Conservation (phyloP, 2,329 filamentous ascomycete genomes). For the Fusarium sp. region DNA sequence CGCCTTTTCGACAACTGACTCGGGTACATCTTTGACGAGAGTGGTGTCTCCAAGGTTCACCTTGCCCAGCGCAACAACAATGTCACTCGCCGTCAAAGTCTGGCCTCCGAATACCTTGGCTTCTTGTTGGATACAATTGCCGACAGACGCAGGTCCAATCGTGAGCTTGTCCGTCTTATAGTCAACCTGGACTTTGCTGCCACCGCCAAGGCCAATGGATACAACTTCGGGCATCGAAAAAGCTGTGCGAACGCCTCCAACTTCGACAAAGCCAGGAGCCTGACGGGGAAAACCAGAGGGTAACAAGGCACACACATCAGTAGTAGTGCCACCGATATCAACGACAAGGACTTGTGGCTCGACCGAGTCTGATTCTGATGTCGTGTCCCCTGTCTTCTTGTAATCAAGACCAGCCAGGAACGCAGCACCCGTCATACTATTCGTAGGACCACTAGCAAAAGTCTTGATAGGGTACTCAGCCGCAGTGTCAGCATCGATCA, state of each 20-base stretch:
- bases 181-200: slow-evolving; percentile 50
- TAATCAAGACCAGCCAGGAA: slow-evolving; percentile 63
- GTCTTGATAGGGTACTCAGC: slow-evolving; percentile 64
- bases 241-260: slow-evolving; percentile 70
- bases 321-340: slow-evolving; percentile 72
- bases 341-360: slow-evolving; percentile 60
- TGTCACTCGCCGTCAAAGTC: slow-evolving; percentile 65
- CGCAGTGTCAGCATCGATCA: slow-evolving; percentile 61
- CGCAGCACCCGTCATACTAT: slow-evolving; percentile 65
- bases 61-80: slow-evolving; percentile 56
- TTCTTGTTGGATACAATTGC: slow-evolving; percentile 61
- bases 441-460: slow-evolving; percentile 66
- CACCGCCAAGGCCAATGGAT: slow-evolving; percentile 69
- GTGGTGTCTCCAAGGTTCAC: slow-evolving; percentile 47
- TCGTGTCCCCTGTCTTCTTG: slow-evolving; percentile 4
- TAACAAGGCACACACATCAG: slow-evolving; percentile 69
- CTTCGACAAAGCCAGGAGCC: slow-evolving; percentile 67
- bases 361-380: not conserved
- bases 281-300: slow-evolving; percentile 71
- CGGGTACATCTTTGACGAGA: slow-evolving; percentile 45
- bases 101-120: slow-evolving; percentile 66
- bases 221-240: slow-evolving; percentile 69
- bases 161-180: slow-evolving; percentile 47
- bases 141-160: slow-evolving; percentile 70
- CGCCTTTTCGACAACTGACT: slow-evolving; percentile 35